Evolutionary conservation across 768 basidiomycete species (phyloP).

Genomic region (Calocybe indica): DNA sequence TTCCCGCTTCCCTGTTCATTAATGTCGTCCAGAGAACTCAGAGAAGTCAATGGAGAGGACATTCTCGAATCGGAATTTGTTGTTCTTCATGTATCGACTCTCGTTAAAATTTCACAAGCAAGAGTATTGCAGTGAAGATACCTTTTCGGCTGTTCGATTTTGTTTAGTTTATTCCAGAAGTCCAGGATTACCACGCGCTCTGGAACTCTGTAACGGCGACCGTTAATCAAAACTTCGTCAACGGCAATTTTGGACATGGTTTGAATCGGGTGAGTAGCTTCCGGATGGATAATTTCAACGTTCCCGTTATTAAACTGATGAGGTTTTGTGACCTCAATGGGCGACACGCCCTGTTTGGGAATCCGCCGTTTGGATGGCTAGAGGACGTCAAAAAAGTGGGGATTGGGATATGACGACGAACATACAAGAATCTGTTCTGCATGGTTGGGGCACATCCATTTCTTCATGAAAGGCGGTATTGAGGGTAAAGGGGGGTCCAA

Average conservation of each 20-base stretch:
- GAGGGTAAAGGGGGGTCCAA: constrained; percentile 82
- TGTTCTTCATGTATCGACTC: constrained; percentile 20
- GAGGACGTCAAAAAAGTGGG: constrained; percentile 10
- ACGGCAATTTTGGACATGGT: constrained; percentile 45
- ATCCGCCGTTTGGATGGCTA: constrained; percentile 79
- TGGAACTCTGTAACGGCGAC: constrained; percentile 87
- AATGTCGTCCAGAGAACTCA: constrained; percentile 65
- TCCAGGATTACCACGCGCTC: constrained; percentile 89
- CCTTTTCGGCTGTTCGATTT: constrained; percentile 34
- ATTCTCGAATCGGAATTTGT: constrained; percentile 39
- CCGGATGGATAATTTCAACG: constrained; percentile 77
- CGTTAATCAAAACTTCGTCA: constrained; percentile 84
- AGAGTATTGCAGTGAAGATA: constrained; percentile 18
- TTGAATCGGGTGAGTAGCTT: constrained; percentile 35
- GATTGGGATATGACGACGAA: constrained; percentile 10
- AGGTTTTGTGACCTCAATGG: constrained; percentile 71
- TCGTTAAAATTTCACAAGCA: background rate
- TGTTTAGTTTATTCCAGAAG: constrained; percentile 85
- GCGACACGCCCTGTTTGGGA: constrained; percentile 59
- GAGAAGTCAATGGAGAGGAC: constrained; percentile 69
- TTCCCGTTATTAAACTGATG: constrained; percentile 87
- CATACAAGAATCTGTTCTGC: constrained; percentile 81
- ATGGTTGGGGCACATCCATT: constrained; percentile 99
- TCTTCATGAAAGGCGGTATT: constrained; percentile 83
- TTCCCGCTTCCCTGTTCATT: constrained; percentile 27